These are phyloP conservation scores for Auricularia auricula-judae DNA, from an alignment of 768 basidiomycete species.

Conservation along the genomic window DNA sequence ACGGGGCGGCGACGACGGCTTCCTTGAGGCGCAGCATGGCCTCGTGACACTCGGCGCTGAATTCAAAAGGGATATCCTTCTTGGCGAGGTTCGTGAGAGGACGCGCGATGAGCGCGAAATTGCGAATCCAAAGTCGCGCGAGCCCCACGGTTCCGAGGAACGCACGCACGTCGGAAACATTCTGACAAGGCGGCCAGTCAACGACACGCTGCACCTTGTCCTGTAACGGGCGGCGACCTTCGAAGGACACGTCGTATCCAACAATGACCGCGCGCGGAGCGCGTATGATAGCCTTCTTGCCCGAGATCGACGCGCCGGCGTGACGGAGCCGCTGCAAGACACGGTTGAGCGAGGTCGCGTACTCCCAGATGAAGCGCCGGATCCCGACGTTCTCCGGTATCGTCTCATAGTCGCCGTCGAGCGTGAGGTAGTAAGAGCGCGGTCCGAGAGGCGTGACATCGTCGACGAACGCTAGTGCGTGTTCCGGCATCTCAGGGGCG, in stretches of 20 bases:
- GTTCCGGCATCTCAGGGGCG: no score
- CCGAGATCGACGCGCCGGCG: constrained; percentile 26
- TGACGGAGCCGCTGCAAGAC: constrained; percentile 28
- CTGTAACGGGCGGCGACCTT: constrained; percentile 21
- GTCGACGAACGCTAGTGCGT: no score
- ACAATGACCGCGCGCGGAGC: constrained; percentile 19
- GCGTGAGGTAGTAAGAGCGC: constrained; percentile 17
- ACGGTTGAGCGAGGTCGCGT: constrained; percentile 23
- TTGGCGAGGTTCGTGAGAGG: constrained; percentile 12
- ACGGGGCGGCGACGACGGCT: constrained; percentile 15
- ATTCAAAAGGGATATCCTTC: constrained; percentile 21
- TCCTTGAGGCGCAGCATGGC: constrained; percentile 21
- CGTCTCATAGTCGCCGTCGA: constrained; percentile 19
- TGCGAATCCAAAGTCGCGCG: constrained; percentile 12
- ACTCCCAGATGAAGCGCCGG: constrained; percentile 28
- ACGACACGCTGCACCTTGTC: constrained; percentile 15
- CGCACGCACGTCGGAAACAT: no score
- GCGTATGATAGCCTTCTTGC: constrained; percentile 24
- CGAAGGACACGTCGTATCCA: constrained; percentile 27
- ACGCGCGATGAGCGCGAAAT: constrained; percentile 13
- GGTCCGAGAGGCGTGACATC: no score
- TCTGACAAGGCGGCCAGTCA: constrained; percentile 10
- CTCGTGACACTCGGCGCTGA: constrained; percentile 17
- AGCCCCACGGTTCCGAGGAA: constrained; percentile 17
- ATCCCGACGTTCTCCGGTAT: constrained; percentile 28